Base-by-base conservation (phyloP, 2,329 filamentous ascomycete species). In the Colletotrichum australisinense region DNA sequence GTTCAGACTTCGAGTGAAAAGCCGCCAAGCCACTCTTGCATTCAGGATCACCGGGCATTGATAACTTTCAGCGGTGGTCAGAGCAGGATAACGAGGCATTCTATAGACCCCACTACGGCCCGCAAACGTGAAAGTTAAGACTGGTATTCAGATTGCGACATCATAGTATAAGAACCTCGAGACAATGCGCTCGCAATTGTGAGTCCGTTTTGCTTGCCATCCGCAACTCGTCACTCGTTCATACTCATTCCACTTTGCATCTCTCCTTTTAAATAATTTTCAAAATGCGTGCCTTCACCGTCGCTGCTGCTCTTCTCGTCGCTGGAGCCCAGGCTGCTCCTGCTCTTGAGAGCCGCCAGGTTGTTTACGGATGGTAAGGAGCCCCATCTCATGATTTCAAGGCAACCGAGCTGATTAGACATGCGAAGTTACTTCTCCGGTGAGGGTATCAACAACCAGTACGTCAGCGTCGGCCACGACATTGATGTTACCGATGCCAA, bases 301-400 rank as follows among this genome's bases (percentile, higher is more conserved):
- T 65, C 22, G 46, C 60, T 22, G 60, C 70, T 30, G 55, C 67
- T 22, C 42, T 73, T 19, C 55, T 73, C 9, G 8, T 65, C 2
- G 70, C 46, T 24, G 46, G 55, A 26, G 67, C n/a, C 26, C 60
- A 70, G 55, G 70, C 70, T 28, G 66, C 67, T 9, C 67, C 70
- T 38, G 46, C 55, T 5, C 24, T 60, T 2, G 70, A 65, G 55
- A 57, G 30, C 46, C 67, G 70, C 35, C 66, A 73, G 30, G 19
- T 57, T 22, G 30, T 65, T 26, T 70, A 70, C 30, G 70, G 70
- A 19, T 73, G 70, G 63, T 71, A 12, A 53, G 68, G 26, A 5
- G 14, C 26, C 32, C 12, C n/a, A 46, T 28, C 14, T 19, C 22
- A 26, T 3, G 8, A 46, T 46, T 3, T 4, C 4, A 2, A n/a